Conservation (phyloP, 805 yeast species). For the Ogataea henricii region DNA sequence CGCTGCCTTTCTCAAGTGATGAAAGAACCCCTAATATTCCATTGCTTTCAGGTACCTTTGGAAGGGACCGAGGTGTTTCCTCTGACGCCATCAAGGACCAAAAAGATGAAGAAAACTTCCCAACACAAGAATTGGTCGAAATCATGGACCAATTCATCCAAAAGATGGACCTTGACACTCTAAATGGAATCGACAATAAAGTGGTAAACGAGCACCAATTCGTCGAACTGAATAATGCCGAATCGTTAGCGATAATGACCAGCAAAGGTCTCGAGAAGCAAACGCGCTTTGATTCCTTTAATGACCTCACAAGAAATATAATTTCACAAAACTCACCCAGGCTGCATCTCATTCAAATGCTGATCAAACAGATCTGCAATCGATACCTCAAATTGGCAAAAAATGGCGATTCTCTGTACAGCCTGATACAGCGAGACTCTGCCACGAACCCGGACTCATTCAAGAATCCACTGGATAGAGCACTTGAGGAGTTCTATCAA, state of each 20-base stretch:
- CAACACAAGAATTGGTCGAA: slow-evolving; percentile 40
- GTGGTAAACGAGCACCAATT: slow-evolving; percentile 14
- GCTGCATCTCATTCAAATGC: slow-evolving; percentile 18
- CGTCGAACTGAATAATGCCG: slow-evolving; percentile 26
- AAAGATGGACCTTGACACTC: slow-evolving; percentile 42
- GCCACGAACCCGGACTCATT: neutral
- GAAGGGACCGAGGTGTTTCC: slow-evolving; percentile 16
- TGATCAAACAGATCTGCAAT: slow-evolving; percentile 11
- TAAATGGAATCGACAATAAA: slow-evolving; percentile 24
- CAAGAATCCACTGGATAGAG: slow-evolving; percentile 6
- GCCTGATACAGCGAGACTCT: slow-evolving; percentile 9
- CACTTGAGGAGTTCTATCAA: slow-evolving; percentile 1
- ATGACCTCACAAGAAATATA: slow-evolving; percentile 18
- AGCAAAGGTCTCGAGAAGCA: slow-evolving; percentile 19
- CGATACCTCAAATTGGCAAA: slow-evolving; percentile 11
- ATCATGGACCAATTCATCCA: slow-evolving; percentile 48
- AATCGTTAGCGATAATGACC: slow-evolving; percentile 16
- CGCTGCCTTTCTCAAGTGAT: slow-evolving; percentile 77
- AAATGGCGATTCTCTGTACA: slow-evolving; percentile 13
- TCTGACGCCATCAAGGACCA: slow-evolving; percentile 22
- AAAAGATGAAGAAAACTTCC: slow-evolving; percentile 31
- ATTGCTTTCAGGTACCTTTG: slow-evolving; percentile 37
- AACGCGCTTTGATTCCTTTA: slow-evolving; percentile 7
- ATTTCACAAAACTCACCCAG: slow-evolving; percentile 26
- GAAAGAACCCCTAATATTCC: slow-evolving; percentile 58